Conservation (phyloP, 169 alveolate species). For the Eimeria necatrix region DNA sequence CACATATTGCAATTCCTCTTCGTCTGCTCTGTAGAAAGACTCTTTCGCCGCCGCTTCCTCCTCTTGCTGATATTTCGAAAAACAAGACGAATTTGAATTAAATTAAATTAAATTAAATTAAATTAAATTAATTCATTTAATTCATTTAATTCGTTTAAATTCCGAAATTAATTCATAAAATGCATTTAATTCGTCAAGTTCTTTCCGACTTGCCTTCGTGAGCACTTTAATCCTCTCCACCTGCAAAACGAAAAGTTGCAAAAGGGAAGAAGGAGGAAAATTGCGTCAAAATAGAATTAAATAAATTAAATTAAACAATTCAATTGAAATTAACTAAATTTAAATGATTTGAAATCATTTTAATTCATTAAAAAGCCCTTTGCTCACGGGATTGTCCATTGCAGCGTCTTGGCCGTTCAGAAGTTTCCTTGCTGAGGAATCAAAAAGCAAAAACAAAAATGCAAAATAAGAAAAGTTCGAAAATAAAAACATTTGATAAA, state of each 20-base stretch:
- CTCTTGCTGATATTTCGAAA: conserved; percentile 32
- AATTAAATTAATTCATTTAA: too few relatives aligned
- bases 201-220: conserved; percentile 5
- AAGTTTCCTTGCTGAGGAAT: conserved; percentile 43
- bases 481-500: background rate
- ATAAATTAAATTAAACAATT: background rate
- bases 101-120: background rate
- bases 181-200: too few relatives aligned
- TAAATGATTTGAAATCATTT: background rate
- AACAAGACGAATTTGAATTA: background rate
- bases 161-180: too few relatives aligned
- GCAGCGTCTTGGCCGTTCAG: conserved; percentile 73
- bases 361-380: too few relatives aligned
- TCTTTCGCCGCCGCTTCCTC: conserved; percentile 76
- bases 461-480: background rate
- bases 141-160: too few relatives aligned
- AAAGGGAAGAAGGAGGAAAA: background rate
- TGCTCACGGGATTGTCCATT: conserved; percentile 61
- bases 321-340: background rate
- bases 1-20: conserved; percentile 71
- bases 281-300: background rate
- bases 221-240: conserved; percentile 71
- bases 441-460: background rate
- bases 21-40: conserved; percentile 77
- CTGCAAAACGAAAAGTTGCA: background rate